phyloP scores from a whole-genome alignment of 768 basidiomycete species.

The Phanerodontia chrysosporium region DNA sequence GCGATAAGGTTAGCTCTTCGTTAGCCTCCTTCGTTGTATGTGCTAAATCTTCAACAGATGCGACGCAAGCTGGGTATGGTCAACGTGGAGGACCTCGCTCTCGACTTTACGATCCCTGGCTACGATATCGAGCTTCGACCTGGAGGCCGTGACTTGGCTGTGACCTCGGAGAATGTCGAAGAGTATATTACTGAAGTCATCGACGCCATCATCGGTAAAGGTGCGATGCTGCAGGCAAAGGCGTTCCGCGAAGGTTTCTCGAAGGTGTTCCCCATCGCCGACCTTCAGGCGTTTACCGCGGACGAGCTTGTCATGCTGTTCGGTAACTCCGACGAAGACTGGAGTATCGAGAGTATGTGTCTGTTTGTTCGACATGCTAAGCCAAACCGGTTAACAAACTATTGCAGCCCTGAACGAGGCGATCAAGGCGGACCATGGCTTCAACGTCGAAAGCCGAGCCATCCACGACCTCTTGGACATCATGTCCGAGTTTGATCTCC shows the following conservation, averaged over 20 bases:
- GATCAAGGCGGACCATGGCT: conserved; percentile 96
- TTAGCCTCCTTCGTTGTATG: not conserved
- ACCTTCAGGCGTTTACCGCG: conserved; percentile 87
- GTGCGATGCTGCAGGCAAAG: conserved; percentile 72
- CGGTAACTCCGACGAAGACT: conserved; percentile 97
- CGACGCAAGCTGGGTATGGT: conserved; percentile 38
- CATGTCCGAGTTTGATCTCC: conserved; percentile 74
- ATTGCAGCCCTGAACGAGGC: conserved; percentile 76
- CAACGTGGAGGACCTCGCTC: conserved; percentile 79
- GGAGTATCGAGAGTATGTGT: conserved; percentile 81
- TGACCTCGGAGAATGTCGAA: conserved; percentile 84
- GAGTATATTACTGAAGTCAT: conserved; percentile 88
- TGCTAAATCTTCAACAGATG: conserved; percentile 12
- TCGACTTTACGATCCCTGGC: conserved; percentile 97
- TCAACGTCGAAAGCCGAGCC: conserved; percentile 89
- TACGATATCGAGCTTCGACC: conserved; percentile 91
- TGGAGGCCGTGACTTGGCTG: conserved; percentile 71
- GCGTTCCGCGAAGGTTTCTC: conserved; percentile 95
- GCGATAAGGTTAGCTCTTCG: conserved; percentile 49
- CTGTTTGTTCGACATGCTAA: not conserved
- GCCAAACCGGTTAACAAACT: conserved; percentile 7
- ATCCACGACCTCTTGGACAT: conserved; percentile 85
- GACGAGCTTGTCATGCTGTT: conserved; percentile 96
- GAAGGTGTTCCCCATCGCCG: conserved; percentile 90
- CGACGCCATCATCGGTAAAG: conserved; percentile 82